These are phyloP conservation scores for Trametes gibbosa DNA, from an alignment of 768 basidiomycete genomes.

Conservation along the genomic window DNA sequence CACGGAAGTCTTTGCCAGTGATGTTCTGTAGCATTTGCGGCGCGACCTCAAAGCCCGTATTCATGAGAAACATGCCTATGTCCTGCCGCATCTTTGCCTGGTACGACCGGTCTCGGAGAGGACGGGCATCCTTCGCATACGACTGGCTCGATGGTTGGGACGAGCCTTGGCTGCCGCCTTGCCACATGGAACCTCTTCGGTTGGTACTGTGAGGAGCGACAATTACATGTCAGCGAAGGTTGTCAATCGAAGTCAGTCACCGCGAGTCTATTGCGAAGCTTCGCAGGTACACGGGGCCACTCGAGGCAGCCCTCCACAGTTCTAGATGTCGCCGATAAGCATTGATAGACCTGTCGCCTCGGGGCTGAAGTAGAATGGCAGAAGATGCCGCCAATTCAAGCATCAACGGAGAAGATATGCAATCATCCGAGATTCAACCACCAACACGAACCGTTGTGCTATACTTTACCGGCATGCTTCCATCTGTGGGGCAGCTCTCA, in stretches of 20 bases:
- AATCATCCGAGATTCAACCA: background rate
- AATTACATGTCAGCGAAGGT: background rate
- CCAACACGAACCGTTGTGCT: background rate
- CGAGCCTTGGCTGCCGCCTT: constrained; percentile 46
- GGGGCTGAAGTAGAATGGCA: background rate
- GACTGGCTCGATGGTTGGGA: constrained; percentile 53
- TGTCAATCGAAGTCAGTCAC: too few relatives aligned
- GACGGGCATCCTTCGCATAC: constrained; percentile 65
- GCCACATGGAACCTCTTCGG: constrained; percentile 76
- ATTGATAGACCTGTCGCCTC: background rate
- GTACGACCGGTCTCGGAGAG: constrained; percentile 72
- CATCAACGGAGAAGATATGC: background rate
- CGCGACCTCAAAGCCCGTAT: constrained; percentile 63
- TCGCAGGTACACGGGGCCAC: background rate
- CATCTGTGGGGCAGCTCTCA: background rate
- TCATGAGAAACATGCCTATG: constrained; percentile 68
- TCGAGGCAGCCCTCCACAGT: background rate
- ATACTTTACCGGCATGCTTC: background rate
- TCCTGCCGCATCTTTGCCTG: constrained; percentile 75
- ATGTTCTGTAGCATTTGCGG: constrained; percentile 72
- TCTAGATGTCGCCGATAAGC: background rate
- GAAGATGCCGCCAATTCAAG: background rate
- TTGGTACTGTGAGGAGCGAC: constrained; percentile 45
- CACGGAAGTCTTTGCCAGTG: constrained; percentile 82
- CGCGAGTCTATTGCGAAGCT: background rate